Evolutionary conservation across 2,329 filamentous ascomycete genomes (phyloP), one percentile per base, ranked within the genome.

Genomic region (Talaromyces sp.): DNA sequence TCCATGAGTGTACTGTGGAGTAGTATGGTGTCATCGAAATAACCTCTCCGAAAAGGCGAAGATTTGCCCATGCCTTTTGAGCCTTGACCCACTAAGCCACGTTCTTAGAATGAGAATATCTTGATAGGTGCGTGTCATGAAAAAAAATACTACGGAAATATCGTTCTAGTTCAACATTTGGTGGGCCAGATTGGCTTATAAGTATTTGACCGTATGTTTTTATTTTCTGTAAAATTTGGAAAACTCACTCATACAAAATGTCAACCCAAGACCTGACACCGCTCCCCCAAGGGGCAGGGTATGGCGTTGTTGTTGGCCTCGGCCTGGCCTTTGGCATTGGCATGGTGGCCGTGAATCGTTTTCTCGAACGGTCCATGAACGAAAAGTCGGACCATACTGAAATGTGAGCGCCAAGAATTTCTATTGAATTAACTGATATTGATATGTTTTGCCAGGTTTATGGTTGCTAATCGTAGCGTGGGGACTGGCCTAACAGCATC

Each of bases 401-500:
- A 36, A 63, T 63, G 58, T 63, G 23, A 59, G 57, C 18, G 5
- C 5, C 16, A n/a, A 7, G n/a, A 42, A 42, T 12, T 52, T 34
- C 23, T 27, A 31, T 27, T 40, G 2, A 12, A 30, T 4, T 8
- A 54, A 55, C 6, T 36, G 14, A 16, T 16, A 36, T 14, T 36
- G 12, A 36, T 36, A 5, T 27, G 10, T 18, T 3, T 33, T 30
- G 14, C n/a, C 33, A 62, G 60, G 66, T 68, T 68, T 59, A 68
- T 68, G 66, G 66, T 68, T 31, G 65, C 66, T n/a, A 65, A 68
- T 51, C 67, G 66, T 53, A 63, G 61, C 23, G 66, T 68, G n/a
- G 64, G 68, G 8, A 68, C 64, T 14, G 68, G 68, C 23, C 53
- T 69, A 57, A 69, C 67, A 9, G 67, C 68, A 5, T 64, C 66